Base-by-base conservation (phyloP, 192 early-diverging fungal species). In the Umbelopsis ramanniana region DNA sequence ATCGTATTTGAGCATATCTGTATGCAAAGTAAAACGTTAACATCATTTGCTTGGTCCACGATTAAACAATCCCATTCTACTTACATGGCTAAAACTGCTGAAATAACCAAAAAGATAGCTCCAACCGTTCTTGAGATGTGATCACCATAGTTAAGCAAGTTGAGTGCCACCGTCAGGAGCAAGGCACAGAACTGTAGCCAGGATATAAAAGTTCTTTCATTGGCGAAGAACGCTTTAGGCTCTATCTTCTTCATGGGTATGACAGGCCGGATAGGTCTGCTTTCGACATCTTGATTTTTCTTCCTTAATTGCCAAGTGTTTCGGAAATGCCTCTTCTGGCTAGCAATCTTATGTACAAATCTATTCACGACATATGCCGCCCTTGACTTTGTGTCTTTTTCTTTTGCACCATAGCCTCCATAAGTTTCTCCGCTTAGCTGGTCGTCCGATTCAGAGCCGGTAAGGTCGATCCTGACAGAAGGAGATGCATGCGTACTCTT, bases 191-290 rank as follows among this genome's bases (percentile, higher is more conserved):
- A 93, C 66, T 92, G 87, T 74, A 94, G 78, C 94, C 94, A 96
- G 8, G 88, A 84, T 26, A 96, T 82, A 82, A 96, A 96, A 0
- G 93, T 95, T 26, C 94, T 85, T 72, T 96, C 94, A 72, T 96
- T 96, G 14, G 93, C 93, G 78, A 96, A 92, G 52, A 90, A 95
- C 5, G 92, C 89, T 82, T 96, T 96, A 26, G 94, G 92, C 68
- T 96, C 94, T 9, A 93, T 86, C 40, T 89, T 84, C 33, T 88
- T 81, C 4, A 86, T 78, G 38, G 76, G 75, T 7, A 67, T 73
- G 24, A 79, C 52, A 72, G 24, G 53, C 29, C 35, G 57, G 26
- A 63, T 26, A 19, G 57, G 57, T 7, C 57, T 29, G 57, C 33
- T 63, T n/a, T 63, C 57, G 15, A 63, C 17, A n/a, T 63, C 57